phyloP scores from a whole-genome alignment of 2,329 filamentous ascomycete genomes.

The Fusarium nodosum region DNA sequence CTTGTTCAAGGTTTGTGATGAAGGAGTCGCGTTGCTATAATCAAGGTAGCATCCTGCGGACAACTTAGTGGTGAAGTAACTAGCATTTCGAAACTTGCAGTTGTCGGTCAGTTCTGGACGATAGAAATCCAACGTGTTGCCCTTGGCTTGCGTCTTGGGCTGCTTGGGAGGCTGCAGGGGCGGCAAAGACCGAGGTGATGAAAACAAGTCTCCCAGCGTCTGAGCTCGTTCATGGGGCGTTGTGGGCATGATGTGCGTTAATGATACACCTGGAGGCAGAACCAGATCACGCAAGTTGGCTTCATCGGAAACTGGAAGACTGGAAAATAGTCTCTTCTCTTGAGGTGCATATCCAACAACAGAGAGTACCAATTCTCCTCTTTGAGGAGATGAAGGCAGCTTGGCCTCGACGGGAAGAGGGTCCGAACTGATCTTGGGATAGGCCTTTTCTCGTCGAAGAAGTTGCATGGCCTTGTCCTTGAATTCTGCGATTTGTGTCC shows the following conservation, averaged over 20 bases:
- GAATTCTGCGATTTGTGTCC: constrained; percentile 67
- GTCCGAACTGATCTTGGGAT: constrained; percentile 59
- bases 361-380: constrained; percentile 74
- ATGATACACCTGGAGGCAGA: constrained; percentile 80
- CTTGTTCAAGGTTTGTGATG: constrained; percentile 69
- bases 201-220: constrained; percentile 81
- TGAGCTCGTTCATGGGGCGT: constrained; percentile 63
- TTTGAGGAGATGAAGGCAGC: constrained; percentile 56
- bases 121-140: constrained; percentile 67
- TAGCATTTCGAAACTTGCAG: constrained; percentile 65
- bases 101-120: constrained; percentile 69
- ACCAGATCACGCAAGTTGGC: constrained; percentile 58
- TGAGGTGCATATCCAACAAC: constrained; percentile 81
- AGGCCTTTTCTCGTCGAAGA: constrained; percentile 71
- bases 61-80: constrained; percentile 76
- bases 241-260: constrained; percentile 55
- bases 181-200: constrained; percentile 74
- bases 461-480: constrained; percentile 73
- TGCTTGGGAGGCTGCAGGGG: constrained; percentile 79
- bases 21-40: constrained; percentile 73
- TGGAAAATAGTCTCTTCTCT: constrained; percentile 86
- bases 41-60: constrained; percentile 78
- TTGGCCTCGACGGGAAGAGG: constrained; percentile 59
- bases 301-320: constrained; percentile 66
- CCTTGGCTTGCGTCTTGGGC: constrained; percentile 77